Percentiles rank a stretch among this genome's conserved stretches.
Conservation (phyloP, 2,329 filamentous ascomycete species). For the Aspergillus hiratsukae region DNA sequence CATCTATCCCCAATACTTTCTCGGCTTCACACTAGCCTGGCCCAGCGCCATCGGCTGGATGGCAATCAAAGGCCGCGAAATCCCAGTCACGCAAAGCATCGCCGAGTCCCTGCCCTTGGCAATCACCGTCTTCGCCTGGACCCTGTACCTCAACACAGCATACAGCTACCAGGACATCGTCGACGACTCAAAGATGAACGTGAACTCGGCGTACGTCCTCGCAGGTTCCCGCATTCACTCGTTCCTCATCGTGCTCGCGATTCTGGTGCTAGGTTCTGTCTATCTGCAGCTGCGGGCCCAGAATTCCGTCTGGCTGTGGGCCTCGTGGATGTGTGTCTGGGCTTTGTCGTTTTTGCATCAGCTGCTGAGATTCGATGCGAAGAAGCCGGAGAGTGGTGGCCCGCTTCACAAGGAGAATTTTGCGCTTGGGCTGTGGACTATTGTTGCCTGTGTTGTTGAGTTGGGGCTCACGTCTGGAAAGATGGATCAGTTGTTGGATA, state of each 20-base stretch:
- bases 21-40: slow-evolving; percentile 3
- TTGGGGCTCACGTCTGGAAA: slow-evolving; percentile 51
- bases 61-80: slow-evolving; percentile 4
- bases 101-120: background rate
- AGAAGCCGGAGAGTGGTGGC: slow-evolving; percentile 2
- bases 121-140: slow-evolving; percentile 6
- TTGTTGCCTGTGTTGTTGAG: slow-evolving; percentile 4
- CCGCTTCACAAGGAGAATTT: slow-evolving; percentile 4
- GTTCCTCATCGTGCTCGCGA: slow-evolving; percentile 3
- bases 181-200: slow-evolving; percentile 8
- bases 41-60: slow-evolving; percentile 1
- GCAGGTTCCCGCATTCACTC: slow-evolving; percentile 7
- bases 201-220: slow-evolving; percentile 9
- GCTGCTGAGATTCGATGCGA: slow-evolving; percentile 3
- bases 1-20: slow-evolving; percentile 12
- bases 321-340: slow-evolving; percentile 10
- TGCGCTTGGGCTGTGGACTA: slow-evolving; percentile 5
- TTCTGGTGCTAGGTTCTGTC: background rate
- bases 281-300: background rate
- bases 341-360: background rate
- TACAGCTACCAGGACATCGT: slow-evolving; percentile 12
- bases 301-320: slow-evolving; percentile 7
- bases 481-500: slow-evolving; percentile 36
- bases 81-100: background rate
- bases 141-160: slow-evolving; percentile 10